phyloP scores from a whole-genome alignment of 208 protist species.

The Wallacemonas sp. region DNA sequence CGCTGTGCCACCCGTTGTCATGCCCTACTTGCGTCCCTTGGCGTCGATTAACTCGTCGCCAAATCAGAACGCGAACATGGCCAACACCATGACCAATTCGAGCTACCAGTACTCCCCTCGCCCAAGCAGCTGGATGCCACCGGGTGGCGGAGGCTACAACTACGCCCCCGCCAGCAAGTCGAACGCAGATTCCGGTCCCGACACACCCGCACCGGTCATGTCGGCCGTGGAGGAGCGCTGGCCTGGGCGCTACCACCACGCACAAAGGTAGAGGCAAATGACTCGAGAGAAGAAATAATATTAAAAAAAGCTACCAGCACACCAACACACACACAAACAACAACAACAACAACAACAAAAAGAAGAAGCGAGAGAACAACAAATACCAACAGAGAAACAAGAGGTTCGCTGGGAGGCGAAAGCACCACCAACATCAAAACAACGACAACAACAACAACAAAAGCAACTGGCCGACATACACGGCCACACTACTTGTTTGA shows the following conservation, averaged over 20 bases:
- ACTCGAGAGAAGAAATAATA: too few relatives aligned
- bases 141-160: not conserved
- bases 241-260: not conserved
- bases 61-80: not conserved
- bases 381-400: too few relatives aligned
- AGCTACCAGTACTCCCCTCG: conserved; percentile 13
- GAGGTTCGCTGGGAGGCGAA: too few relatives aligned
- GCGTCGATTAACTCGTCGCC: conserved; percentile 1
- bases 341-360: too few relatives aligned
- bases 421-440: too few relatives aligned
- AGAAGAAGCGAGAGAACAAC: too few relatives aligned
- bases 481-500: too few relatives aligned
- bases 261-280: too few relatives aligned
- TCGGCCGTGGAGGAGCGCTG: conserved; percentile 11
- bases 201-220: not conserved
- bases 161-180: not conserved
- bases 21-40: conserved; percentile 10
- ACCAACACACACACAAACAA: too few relatives aligned
- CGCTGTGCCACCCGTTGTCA: not conserved
- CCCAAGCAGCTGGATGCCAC: conserved; percentile 5
- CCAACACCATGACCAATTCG: not conserved
- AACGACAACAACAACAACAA: too few relatives aligned
- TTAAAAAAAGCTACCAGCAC: too few relatives aligned
- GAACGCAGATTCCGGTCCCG: not conserved
- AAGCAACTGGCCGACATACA: too few relatives aligned